These are phyloP conservation scores for Diversispora eburnea DNA, from an alignment of 192 early-diverging fungal species.

Conservation along the genomic window DNA sequence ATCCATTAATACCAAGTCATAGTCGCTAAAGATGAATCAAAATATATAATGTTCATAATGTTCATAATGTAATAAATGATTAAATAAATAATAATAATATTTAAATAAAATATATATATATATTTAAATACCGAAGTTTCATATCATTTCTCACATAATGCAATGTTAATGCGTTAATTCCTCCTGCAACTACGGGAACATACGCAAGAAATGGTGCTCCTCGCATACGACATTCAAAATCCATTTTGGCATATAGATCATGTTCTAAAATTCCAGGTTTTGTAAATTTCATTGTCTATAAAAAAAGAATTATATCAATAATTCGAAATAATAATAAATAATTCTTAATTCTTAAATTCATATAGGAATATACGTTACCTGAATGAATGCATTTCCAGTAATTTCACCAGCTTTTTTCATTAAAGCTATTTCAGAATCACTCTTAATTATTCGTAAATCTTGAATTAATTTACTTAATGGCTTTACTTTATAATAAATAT, in stretches of 20 bases:
- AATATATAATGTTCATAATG: no score
- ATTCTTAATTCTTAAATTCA: not conserved
- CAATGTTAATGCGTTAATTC: slow-evolving; percentile 84
- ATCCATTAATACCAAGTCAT: slow-evolving; percentile 86
- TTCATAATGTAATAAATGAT: no score
- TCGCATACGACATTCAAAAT: slow-evolving; percentile 61
- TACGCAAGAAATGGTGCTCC: slow-evolving; percentile 76
- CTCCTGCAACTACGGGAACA: slow-evolving; percentile 94
- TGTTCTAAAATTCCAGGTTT: slow-evolving; percentile 68
- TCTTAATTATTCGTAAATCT: slow-evolving; percentile 75
- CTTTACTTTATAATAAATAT: slow-evolving; percentile 22
- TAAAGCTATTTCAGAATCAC: slow-evolving; percentile 67
- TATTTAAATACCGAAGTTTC: slow-evolving; percentile 39
- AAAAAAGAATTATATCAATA: not conserved
- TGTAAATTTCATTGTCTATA: slow-evolving; percentile 68
- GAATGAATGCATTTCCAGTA: slow-evolving; percentile 74
- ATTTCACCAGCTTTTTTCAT: slow-evolving; percentile 76
- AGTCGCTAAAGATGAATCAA: slow-evolving; percentile 51
- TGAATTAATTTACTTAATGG: slow-evolving; percentile 66
- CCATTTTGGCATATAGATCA: slow-evolving; percentile 72
- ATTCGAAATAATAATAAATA: not conserved
- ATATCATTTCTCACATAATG: slow-evolving; percentile 93
- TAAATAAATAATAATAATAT: no score
- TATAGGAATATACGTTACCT: slow-evolving; percentile 36
- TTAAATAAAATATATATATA: no score